Evolutionary conservation across 805 yeast genomes (phyloP), one percentile per base, ranked within the genome.

Genomic region (Nakazawaea peltata): DNA sequence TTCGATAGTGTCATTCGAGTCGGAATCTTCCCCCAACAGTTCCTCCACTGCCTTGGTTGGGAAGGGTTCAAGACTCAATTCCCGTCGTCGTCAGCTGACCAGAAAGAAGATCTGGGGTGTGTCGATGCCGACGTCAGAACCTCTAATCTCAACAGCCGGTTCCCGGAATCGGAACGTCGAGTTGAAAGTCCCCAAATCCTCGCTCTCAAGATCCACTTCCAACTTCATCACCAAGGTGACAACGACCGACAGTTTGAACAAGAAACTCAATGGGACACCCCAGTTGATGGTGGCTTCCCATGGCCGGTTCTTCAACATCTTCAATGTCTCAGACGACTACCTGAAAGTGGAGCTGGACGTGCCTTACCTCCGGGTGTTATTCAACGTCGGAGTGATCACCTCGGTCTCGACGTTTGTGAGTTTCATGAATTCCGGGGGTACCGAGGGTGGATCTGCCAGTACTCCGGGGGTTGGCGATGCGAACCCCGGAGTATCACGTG

Each of bases 261-360:
- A 48, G 44, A 44, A 61, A 50, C 24, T 51, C 42, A 31, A 42
- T 36, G 41, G 57, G 28, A 39, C 51, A 2, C 45, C 33, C 2
- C 41, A 62, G 28, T 39, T 74, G 9, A 41, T 73, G 35, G 51
- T 70, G 4, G 59, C 71, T 3, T 54, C 63, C n/a, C 68, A 74
- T 46, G 70, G 75, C 14, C 63, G 73, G 38, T 64, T 69, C 3
- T 44, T 74, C 25, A 74, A 72, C 46, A 48, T 73, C 3, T 51
- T 70, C 26, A 61, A 59, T 3, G 47, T 71, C 12, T 60, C 56
- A 24, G 49, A 48, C 14, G 49, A 56, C 42, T 51, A 54, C 4
- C 59, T 54, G 33, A 60, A 61, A 11, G 56, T 70, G 7, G 74
- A 70, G 32, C 52, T 56, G 17, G 65, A 60, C 10, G 45, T 47